Evolutionary conservation across 352 stramenopile species (phyloP), one percentile per base, ranked within the genome.

Genomic region (Pythium scleroteichum): DNA sequence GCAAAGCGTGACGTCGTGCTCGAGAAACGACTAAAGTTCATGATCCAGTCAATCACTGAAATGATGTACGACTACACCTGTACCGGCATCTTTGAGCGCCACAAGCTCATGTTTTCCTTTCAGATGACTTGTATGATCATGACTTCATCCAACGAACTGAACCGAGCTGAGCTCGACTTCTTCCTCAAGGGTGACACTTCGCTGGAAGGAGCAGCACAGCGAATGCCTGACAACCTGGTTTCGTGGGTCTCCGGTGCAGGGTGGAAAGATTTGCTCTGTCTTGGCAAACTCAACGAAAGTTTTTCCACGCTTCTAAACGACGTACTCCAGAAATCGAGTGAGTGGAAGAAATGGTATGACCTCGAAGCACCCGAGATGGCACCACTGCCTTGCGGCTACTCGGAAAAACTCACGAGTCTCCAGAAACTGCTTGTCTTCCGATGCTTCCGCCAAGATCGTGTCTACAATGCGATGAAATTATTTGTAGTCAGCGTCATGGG

Each of bases 21-120:
- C 1, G 78, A 96, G 40, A 92, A 94, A 46, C 82, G 91, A 0
- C 73, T 97, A n/a, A 66, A 69, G 16, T 93, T 91, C 47, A 95
- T 97, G 84, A 93, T 92, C 22, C 76, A 93, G 42, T 92, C 85
- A 13, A 95, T 97, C 54, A 98, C 92, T 0, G 79, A 92, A 39
- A 90, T 97, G 75, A 94, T 98, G 69, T 98, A 98, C 72, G 92
- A 98, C 70, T 98, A 98, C 78, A 98, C 92, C 10, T 98, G 95
- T 62, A 98, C 90, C 7, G 95, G 95, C 23, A 98, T 98, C 62
- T 98, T 98, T 47, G 95, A 98, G 79, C 84, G 91, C n/a, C 95
- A 98, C 75, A 98, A 98, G 72, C 83, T 98, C 59, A 98, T 98
- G 90, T 98, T 98, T 66, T 94, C 87, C 32, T 97, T 98, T 69